Evolutionary conservation across 2,329 filamentous ascomycete species (phyloP), one percentile per base, ranked within the genome.

Genomic region (Neonectria faginata): DNA sequence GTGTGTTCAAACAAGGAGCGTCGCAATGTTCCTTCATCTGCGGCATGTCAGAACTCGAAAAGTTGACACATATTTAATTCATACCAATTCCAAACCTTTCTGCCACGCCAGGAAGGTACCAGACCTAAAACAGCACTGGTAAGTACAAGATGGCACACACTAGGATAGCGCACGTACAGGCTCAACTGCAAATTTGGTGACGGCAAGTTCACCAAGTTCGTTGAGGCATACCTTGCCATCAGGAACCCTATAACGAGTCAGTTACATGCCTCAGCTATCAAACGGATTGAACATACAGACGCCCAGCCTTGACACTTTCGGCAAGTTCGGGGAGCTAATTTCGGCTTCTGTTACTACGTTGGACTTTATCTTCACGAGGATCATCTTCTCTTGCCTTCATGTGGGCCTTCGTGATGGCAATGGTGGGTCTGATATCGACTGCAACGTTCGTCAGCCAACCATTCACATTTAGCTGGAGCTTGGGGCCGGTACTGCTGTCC

Each of bases 111-210:
- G 92, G 92, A 10, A 95, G 83, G 81, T 94, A 95, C 92, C 92
- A 95, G 14, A 92, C 83, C 83, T 85, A 66, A 10, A 25, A 10
- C 5, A 55, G 22, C 5, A 27, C 18, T 41, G 0, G 48, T 69
- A 41, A 69, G 64, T 41, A 29, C 16, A 25, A 11, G n/a, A 7
- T 6, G n/a, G 12, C 10, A 45, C 1, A 36, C 41, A 27, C 18
- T 16, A 11, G 39, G n/a, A 33, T n/a, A 18, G 10, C 22, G 50
- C 1, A 31, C 88, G 83, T 69, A 93, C 95, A 25, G 96, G 96
- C 79, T 99, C 96, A 20, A 97, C 96, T 3, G 96, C 96, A 68
- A 98, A 93, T 78, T 99, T 99, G 52, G 96, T 98, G 5, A 98
- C 96, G 33, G 92, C 92, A 41, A 98, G 84, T 77, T 98, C 96